These are phyloP conservation scores for Earliella scabrosa DNA, from an alignment of 1,284 basidiomycete species.

Conservation along the genomic window DNA sequence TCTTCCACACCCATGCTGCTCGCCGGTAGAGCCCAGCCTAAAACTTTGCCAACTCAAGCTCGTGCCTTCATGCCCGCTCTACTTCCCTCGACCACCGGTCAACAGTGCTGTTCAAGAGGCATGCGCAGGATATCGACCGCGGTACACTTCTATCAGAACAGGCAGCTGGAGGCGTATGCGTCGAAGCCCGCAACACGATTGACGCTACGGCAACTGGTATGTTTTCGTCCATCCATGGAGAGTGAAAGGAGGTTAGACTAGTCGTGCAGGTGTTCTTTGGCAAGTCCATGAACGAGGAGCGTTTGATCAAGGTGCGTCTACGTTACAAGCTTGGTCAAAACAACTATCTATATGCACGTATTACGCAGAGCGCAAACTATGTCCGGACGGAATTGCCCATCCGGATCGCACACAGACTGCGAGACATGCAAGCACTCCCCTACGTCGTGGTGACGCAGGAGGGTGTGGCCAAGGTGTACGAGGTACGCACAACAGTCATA, in stretches of 20 bases:
- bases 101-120: no score
- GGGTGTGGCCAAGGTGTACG: slow-evolving; percentile 83
- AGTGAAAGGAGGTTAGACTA: neutral
- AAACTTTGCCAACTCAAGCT: neutral
- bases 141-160: slow-evolving; percentile 84
- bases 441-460: slow-evolving; percentile 91
- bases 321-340: neutral
- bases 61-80: neutral
- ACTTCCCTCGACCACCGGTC: neutral
- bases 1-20: slow-evolving; percentile 9
- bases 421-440: slow-evolving; percentile 86
- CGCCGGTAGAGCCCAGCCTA: slow-evolving; percentile 2
- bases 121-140: slow-evolving; percentile 28
- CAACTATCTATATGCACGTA: neutral
- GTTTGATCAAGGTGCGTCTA: slow-evolving; percentile 66
- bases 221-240: slow-evolving; percentile 25
- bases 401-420: slow-evolving; percentile 85
- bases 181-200: slow-evolving; percentile 74
- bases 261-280: slow-evolving; percentile 65
- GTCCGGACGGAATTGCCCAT: slow-evolving; percentile 89
- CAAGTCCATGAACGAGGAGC: slow-evolving; percentile 74
- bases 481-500: slow-evolving; percentile 51
- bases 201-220: slow-evolving; percentile 82
- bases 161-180: slow-evolving; percentile 83
- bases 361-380: slow-evolving; percentile 80